Evolutionary conservation across 2,329 filamentous ascomycete species (phyloP).

Genomic region (Pestalotiopsis sp.): DNA sequence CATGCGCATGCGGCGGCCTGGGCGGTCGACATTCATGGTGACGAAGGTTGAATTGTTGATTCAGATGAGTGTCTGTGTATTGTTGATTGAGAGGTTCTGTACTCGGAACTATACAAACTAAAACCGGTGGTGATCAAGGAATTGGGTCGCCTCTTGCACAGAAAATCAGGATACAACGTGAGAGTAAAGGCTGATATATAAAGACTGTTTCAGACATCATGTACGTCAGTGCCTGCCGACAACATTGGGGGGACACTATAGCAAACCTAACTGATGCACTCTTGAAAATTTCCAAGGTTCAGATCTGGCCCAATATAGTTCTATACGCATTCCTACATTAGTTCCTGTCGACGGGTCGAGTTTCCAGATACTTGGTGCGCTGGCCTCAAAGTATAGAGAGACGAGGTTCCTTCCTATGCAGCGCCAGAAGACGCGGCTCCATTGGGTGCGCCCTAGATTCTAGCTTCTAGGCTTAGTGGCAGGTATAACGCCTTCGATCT

Average conservation of each 20-base stretch:
- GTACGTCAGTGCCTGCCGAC: not conserved
- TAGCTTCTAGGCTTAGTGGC: not conserved
- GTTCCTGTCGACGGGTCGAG: too few species aligned
- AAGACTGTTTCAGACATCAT: not conserved
- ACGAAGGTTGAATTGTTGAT: too few species aligned
- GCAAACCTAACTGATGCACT: not conserved
- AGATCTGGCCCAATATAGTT: not conserved
- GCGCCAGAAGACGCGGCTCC: not conserved
- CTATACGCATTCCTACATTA: not conserved
- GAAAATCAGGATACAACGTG: too few species aligned
- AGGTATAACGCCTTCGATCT: not conserved
- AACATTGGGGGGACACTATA: not conserved
- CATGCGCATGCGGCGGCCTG: constrained; percentile 10
- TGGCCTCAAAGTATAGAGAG: not conserved
- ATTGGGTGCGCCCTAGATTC: not conserved
- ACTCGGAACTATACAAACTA: not conserved
- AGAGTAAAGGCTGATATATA: not conserved
- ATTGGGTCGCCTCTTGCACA: too few species aligned
- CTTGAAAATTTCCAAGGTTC: not conserved
- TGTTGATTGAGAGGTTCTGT: not conserved
- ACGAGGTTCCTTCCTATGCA: not conserved
- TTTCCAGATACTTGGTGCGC: not conserved
- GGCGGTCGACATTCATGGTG: constrained; percentile 15
- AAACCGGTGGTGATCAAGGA: too few species aligned
- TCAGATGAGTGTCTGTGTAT: too few species aligned